Evolutionary conservation across 805 yeast genomes (phyloP).

Genomic region (Saccharomycopsis microspora): DNA sequence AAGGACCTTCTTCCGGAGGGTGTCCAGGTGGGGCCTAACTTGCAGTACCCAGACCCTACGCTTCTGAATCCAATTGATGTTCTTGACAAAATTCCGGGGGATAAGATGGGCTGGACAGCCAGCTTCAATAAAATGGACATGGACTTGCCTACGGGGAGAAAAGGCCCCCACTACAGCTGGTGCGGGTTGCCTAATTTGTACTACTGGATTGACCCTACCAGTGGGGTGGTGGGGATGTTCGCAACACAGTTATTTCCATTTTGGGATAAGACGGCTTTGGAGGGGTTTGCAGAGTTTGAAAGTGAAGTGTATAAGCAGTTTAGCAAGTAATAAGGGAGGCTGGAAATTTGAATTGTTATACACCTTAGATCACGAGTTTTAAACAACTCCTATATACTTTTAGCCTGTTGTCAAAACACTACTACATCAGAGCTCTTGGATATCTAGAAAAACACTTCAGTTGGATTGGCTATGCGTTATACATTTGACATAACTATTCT

Average conservation of each 20-base stretch:
- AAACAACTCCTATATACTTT: not conserved
- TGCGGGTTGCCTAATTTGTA: slow-evolving; percentile 29
- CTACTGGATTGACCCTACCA: slow-evolving; percentile 29
- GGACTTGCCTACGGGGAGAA: slow-evolving; percentile 25
- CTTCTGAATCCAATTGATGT: slow-evolving; percentile 16
- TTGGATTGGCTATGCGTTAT: no score
- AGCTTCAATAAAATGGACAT: slow-evolving; percentile 19
- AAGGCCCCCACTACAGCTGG: slow-evolving; percentile 27
- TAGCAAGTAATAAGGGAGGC: not conserved
- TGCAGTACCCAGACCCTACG: slow-evolving; percentile 16
- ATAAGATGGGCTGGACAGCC: slow-evolving; percentile 19
- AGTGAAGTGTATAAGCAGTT: slow-evolving; percentile 11
- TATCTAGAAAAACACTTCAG: no score
- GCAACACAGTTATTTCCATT: slow-evolving; percentile 29
- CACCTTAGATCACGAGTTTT: not conserved
- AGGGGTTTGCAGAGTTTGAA: slow-evolving; percentile 16
- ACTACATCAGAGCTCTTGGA: no score
- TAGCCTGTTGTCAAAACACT: no score
- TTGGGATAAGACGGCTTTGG: slow-evolving; percentile 17
- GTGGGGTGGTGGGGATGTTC: slow-evolving; percentile 27
- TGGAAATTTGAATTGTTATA: not conserved
- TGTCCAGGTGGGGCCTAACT: slow-evolving; percentile 15
- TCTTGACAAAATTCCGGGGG: slow-evolving; percentile 15
- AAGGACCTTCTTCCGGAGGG: slow-evolving; percentile 23
- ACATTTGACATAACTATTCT: no score